A percentile compares a stretch with the other conserved stretches of the same genome.
These are phyloP conservation scores for Plantago elongata DNA, from an alignment of 257 asterid species.

Conservation along the genomic window DNA sequence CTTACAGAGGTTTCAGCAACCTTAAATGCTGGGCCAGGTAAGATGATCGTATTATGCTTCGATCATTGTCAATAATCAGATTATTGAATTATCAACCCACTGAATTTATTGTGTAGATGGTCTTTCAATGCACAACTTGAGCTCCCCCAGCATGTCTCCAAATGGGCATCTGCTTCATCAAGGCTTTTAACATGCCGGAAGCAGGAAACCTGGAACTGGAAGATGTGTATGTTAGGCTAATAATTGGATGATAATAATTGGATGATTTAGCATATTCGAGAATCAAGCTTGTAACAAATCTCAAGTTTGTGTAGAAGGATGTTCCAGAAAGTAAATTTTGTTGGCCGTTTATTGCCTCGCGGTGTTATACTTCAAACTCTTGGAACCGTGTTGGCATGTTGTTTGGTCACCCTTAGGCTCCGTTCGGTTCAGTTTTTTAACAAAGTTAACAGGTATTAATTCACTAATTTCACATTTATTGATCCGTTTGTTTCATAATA, in stretches of 20 bases:
- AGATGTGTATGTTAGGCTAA: not conserved
- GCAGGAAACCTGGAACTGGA: not conserved
- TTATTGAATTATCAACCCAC: not conserved
- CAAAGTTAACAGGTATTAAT: too few species aligned
- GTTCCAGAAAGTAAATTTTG: not conserved
- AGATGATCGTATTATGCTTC: constrained; percentile 18
- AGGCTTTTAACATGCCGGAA: not conserved
- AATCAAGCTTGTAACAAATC: not conserved
- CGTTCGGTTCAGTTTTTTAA: too few species aligned
- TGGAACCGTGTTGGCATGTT: not conserved
- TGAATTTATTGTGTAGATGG: not conserved
- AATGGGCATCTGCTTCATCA: not conserved
- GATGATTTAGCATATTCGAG: not conserved
- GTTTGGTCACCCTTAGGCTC: not conserved
- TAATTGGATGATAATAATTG: too few species aligned
- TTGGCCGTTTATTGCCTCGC: not conserved
- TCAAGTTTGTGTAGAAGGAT: not conserved
- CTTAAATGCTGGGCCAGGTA: constrained; percentile 19
- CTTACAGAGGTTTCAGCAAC: constrained; percentile 9
- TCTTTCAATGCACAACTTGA: not conserved
- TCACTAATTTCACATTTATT: too few species aligned
- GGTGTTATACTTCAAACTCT: not conserved
- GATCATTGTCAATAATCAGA: constrained; percentile 11
- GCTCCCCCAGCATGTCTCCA: not conserved
- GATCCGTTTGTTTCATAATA: too few species aligned